Evolutionary conservation across 163 green algal species (phyloP).

Genomic region (Scenedesmus sp.): DNA sequence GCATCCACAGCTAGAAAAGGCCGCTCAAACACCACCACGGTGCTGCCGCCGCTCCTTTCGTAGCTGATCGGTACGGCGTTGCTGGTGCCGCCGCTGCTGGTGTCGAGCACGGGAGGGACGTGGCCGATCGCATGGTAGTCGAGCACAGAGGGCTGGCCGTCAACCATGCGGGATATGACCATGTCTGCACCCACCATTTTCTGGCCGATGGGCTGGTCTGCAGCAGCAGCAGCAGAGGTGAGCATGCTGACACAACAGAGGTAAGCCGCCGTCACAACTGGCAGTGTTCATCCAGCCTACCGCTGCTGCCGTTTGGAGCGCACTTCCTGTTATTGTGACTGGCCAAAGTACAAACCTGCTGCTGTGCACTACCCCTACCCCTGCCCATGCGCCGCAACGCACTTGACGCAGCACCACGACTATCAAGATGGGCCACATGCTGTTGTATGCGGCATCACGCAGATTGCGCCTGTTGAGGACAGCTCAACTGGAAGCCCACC

Average conservation of each 20-base stretch:
- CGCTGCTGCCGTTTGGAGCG: too few species aligned
- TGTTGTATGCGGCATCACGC: too few species aligned
- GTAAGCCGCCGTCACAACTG: not conserved
- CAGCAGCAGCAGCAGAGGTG: not conserved
- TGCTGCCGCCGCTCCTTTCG: not conserved
- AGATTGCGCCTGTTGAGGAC: too few species aligned
- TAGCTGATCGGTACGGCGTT: not conserved
- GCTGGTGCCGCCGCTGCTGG: conserved; percentile 11
- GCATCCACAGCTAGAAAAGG: not conserved
- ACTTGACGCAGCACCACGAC: too few species aligned
- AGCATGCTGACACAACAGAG: not conserved
- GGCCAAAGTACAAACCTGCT: too few species aligned
- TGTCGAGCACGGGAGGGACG: not conserved
- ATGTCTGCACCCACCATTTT: conserved; percentile 19
- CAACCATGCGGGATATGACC: not conserved
- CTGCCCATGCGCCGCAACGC: too few species aligned
- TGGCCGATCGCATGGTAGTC: not conserved
- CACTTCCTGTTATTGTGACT: too few species aligned
- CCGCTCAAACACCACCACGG: conserved; percentile 20
- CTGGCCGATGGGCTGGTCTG: not conserved
- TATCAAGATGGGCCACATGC: too few species aligned
- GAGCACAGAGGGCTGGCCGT: not conserved
- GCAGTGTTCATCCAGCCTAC: too few species aligned
- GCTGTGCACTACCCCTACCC: too few species aligned
- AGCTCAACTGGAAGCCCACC: not conserved